Evolutionary conservation across 2,329 filamentous ascomycete genomes (phyloP).

Genomic region (Dothideomycetes sp.): DNA sequence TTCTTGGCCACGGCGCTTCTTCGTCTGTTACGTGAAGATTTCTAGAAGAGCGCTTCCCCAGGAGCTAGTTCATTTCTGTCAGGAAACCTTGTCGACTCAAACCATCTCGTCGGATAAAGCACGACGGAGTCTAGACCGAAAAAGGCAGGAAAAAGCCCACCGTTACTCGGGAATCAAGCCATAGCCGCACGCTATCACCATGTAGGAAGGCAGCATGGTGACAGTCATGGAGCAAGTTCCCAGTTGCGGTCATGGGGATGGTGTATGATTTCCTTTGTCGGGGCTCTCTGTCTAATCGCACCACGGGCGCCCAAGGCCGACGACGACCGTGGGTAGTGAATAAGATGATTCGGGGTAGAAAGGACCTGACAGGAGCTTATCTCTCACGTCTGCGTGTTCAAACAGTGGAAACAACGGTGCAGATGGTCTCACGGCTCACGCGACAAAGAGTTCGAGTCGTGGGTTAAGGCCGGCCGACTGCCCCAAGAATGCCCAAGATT

Average conservation of each 20-base stretch:
- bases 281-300: too few relatives aligned
- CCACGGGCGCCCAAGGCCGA: too few relatives aligned
- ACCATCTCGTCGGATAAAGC: constrained; percentile 2
- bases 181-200: background rate
- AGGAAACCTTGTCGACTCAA: constrained; percentile 1
- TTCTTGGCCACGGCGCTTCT: constrained; percentile 13
- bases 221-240: background rate
- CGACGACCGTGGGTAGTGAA: background rate
- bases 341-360: background rate
- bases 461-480: constrained; percentile 1
- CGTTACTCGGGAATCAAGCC: constrained; percentile 4
- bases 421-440: background rate
- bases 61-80: background rate
- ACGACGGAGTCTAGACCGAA: background rate
- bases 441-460: constrained; percentile 1
- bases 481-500: constrained; percentile 4
- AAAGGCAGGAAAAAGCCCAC: constrained; percentile 4
- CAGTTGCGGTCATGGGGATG: too few relatives aligned
- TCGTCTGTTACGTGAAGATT: constrained; percentile 3
- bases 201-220: background rate
- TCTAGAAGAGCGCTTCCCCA: constrained; percentile 8
- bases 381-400: constrained; percentile 2
- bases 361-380: background rate
- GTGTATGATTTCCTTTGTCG: too few relatives aligned
- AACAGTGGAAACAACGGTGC: constrained; percentile 2